These are phyloP conservation scores for Rhynchospora breviuscula DNA, from an alignment of 176 grass and related monocot species.

Conservation along the genomic window DNA sequence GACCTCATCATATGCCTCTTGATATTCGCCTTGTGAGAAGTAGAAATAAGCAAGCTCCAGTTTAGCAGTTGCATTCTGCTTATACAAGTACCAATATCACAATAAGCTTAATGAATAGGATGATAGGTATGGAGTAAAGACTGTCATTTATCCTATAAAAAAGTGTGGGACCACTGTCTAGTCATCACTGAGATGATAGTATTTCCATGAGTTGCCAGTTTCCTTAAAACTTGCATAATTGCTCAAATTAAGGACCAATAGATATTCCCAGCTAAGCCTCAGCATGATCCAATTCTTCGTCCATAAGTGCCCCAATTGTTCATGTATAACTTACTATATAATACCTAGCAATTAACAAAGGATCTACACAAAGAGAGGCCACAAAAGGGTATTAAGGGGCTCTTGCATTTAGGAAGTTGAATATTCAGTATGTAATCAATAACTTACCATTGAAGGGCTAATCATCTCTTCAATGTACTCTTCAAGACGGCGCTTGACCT, in stretches of 20 bases:
- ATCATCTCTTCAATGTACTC: background rate
- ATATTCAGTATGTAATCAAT: background rate
- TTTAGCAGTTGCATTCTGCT: slow-evolving; percentile 14
- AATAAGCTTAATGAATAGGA: background rate
- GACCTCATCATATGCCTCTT: slow-evolving; percentile 1
- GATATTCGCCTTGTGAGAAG: slow-evolving; percentile 11
- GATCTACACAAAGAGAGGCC: background rate
- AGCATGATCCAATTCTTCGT: background rate
- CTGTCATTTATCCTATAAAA: background rate
- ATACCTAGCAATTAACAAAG: background rate
- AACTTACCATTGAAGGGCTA: background rate
- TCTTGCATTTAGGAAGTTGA: background rate
- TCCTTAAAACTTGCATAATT: background rate
- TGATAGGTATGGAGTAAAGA: background rate
- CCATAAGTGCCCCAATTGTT: background rate
- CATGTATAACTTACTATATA: background rate
- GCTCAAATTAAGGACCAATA: background rate
- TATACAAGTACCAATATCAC: background rate
- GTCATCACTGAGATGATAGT: background rate
- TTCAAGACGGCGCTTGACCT: background rate
- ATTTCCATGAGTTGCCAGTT: background rate
- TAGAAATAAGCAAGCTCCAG: slow-evolving; percentile 19
- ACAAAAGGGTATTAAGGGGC: background rate
- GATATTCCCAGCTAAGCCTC: background rate
- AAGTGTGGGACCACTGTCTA: background rate